These are phyloP conservation scores for Lachnellula willkommii DNA, from an alignment of 2,329 filamentous ascomycete genomes.

Conservation along the genomic window DNA sequence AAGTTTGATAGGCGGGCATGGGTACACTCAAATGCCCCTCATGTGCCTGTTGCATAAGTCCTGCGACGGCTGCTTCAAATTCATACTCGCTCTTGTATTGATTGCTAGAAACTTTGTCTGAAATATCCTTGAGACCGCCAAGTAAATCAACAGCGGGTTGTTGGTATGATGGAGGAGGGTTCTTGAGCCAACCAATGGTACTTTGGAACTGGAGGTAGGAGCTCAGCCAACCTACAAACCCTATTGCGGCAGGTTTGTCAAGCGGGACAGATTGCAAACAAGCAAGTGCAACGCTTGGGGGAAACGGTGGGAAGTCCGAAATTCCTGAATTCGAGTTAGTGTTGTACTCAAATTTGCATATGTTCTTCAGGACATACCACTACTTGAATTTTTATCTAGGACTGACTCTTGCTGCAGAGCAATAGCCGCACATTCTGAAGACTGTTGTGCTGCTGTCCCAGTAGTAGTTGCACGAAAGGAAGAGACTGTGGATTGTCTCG, in stretches of 20 bases:
- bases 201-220: constrained; percentile 1
- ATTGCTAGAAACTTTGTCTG: neutral
- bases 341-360: neutral
- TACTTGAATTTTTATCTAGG: neutral
- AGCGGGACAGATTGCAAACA: constrained; percentile 2
- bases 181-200: constrained; percentile 6
- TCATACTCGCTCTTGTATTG: constrained; percentile 12
- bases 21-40: constrained; percentile 8
- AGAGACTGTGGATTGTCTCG: neutral
- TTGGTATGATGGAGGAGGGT: constrained; percentile 8
- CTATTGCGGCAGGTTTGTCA: neutral
- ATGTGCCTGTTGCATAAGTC: constrained; percentile 5
- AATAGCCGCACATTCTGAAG: neutral
- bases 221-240: neutral
- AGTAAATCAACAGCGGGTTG: constrained; percentile 7
- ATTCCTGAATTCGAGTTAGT: neutral
- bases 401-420: neutral
- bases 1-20: neutral
- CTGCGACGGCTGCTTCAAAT: constrained; percentile 8
- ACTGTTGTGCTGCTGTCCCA: neutral
- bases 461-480: neutral
- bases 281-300: neutral
- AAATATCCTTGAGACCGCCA: constrained; percentile 7
- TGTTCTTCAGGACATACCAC: neutral
- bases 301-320: neutral